A percentile compares a stretch with the other conserved stretches of the same genome.
phyloP scores from a whole-genome alignment of 2,329 filamentous ascomycete species.

The Alternaria atra region DNA sequence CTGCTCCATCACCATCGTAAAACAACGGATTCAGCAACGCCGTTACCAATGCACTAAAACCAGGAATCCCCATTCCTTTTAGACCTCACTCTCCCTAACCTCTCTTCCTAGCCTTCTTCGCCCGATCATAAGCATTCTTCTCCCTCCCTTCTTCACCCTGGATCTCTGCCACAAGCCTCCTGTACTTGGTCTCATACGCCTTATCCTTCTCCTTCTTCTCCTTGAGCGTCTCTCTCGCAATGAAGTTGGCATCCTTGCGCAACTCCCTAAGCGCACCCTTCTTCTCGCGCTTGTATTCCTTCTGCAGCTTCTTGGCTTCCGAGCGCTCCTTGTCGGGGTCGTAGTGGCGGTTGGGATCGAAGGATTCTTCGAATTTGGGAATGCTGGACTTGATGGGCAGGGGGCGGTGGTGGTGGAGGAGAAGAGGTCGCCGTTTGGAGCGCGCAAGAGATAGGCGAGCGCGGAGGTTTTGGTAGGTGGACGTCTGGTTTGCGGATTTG shows the following conservation, averaged over 20 bases:
- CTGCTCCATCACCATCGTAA: neutral
- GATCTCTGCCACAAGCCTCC: conserved; percentile 89
- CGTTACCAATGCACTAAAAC: neutral
- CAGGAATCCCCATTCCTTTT: neutral
- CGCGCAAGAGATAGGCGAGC: conserved; percentile 69
- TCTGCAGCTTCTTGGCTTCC: conserved; percentile 82
- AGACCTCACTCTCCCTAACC: neutral
- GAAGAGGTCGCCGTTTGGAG: conserved; percentile 76
- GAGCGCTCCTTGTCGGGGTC: conserved; percentile 91
- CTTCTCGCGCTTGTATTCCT: conserved; percentile 91
- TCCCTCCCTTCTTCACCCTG: conserved; percentile 91
- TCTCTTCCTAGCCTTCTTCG: conserved; percentile 76
- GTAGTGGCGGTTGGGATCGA: conserved; percentile 96
- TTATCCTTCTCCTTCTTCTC: conserved; percentile 94
- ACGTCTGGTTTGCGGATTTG: conserved; percentile 40
- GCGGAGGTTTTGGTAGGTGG: conserved; percentile 69
- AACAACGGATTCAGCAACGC: neutral
- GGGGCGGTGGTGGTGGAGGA: conserved; percentile 88
- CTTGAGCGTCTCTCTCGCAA: conserved; percentile 86
- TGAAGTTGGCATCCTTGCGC: conserved; percentile 92
- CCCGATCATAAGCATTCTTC: conserved; percentile 86
- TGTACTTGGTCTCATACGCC: conserved; percentile 97
- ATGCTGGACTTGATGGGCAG: conserved; percentile 87
- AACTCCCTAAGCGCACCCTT: conserved; percentile 95
- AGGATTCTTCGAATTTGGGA: conserved; percentile 95